A percentile compares a stretch with the other conserved stretches of the same genome.
These are phyloP conservation scores for Angophora floribunda DNA, from an alignment of 345 rosid genomes.

Conservation along the genomic window DNA sequence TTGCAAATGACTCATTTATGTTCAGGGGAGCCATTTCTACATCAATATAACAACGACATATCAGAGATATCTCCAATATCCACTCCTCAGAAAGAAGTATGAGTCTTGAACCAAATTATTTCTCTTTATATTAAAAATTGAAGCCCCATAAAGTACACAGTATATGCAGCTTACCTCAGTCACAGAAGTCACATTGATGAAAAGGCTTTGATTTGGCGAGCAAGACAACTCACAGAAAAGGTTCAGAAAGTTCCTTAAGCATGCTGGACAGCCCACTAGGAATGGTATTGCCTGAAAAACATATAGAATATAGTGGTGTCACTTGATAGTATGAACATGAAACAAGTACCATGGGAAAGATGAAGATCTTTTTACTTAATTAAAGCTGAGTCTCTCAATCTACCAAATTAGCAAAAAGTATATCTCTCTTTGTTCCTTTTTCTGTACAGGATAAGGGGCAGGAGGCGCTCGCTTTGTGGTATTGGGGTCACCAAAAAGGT, in stretches of 20 bases:
- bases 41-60: not conserved
- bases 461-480: not conserved
- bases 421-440: not conserved
- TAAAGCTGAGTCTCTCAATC: not conserved
- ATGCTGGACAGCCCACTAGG: constrained; percentile 98
- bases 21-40: not conserved
- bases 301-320: not conserved
- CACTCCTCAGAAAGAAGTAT: not conserved
- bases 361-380: not conserved
- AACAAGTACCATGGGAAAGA: not conserved
- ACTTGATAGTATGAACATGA: not conserved
- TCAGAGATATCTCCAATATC: not conserved
- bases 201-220: constrained; percentile 87
- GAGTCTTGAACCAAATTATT: not conserved
- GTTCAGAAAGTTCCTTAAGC: constrained; percentile 93
- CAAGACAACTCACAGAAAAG: constrained; percentile 92
- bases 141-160: not conserved
- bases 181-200: constrained; percentile 80
- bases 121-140: not conserved
- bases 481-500: not conserved
- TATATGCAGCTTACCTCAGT: constrained; percentile 50
- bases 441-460: not conserved
- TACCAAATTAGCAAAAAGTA: not conserved
- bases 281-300: constrained; percentile 77
- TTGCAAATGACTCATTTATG: not conserved